Base-by-base conservation (phyloP, 2,329 filamentous ascomycete species). In the Pyrenophora seminiperda region DNA sequence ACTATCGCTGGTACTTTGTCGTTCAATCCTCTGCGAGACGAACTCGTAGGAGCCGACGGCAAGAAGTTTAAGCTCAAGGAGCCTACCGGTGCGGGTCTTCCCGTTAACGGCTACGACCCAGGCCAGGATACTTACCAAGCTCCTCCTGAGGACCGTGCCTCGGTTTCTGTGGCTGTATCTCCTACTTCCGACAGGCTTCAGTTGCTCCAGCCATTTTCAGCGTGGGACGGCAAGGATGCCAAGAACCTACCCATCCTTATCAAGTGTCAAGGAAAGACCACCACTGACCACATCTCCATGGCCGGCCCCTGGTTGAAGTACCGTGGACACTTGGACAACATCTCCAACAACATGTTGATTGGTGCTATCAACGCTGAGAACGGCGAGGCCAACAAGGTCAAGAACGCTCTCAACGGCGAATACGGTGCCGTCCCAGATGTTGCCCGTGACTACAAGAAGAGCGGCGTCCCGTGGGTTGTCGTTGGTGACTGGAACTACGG, bases 401-500 rank as follows among this genome's bases (percentile, higher is more conserved):
- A 90, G 83, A 97, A 99, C 86, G 79, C 84, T 77, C 87, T 89
- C 70, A 96, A 82, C 58, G 90, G 87, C 67, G 85, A 92, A 63
- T 93, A 85, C 75, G 91, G 88, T 72, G 89, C 90, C 54, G 94
- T 99, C 49, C 94, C 94, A 51, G 91, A 89, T 55, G 92, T 92
- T 70, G 94, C 94, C 65, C 91, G 93, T 82, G 91, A 96, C 81
- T 97, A 97, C 87, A 99, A 99, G 88, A 86, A 88, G 76, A 92
- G 94, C 81, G 91, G 91, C 54, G 88, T 97, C 76, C 86, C 87
- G 79, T 99, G 94, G 94, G 92, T 97, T 73, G 94, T 99, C 62
- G 79, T 99, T 72, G 94, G 94, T 81, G 94, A 97, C 84, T 97
- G 91, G 91, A 99, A 99, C 84, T 97, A 97, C 79, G 94, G 94